Conservation (phyloP, 2,329 filamentous ascomycete species). For the Aplosporella prunicola region DNA sequence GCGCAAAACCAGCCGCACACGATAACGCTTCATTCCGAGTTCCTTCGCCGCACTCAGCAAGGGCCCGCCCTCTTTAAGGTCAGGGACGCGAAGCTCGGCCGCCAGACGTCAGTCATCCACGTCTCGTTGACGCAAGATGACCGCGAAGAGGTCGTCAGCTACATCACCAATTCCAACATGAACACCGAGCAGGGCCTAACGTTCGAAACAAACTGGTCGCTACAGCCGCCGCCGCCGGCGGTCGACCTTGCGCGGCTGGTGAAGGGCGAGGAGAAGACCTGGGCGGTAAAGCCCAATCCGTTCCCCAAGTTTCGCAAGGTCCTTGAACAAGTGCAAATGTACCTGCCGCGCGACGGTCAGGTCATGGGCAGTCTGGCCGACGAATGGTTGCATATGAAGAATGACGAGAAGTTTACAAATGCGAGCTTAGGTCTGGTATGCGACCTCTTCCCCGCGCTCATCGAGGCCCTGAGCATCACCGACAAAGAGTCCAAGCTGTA, state of each 20-base stretch:
- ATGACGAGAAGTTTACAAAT: conserved; percentile 54
- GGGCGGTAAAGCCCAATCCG: conserved; percentile 37
- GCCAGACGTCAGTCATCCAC: conserved; percentile 54
- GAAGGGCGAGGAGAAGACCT: conserved; percentile 38
- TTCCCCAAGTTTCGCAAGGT: conserved; percentile 41
- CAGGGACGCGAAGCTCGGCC: conserved; percentile 54
- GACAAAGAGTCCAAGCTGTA: conserved; percentile 32
- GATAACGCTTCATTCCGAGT: conserved; percentile 55
- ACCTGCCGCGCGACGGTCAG: conserved; percentile 42
- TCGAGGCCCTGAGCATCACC: conserved; percentile 40
- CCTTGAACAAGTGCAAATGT: conserved; percentile 41
- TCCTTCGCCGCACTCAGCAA: conserved; percentile 52
- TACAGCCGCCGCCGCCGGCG: conserved; percentile 36
- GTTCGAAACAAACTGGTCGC: conserved; percentile 45
- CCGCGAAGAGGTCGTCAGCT: conserved; percentile 53
- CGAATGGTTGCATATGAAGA: conserved; percentile 57
- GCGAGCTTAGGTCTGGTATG: conserved; percentile 54
- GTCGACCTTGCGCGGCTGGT: conserved; percentile 35
- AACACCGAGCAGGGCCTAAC: conserved; percentile 48
- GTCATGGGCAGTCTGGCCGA: conserved; percentile 40
- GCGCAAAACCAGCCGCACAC: conserved; percentile 53
- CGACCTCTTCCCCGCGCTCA: conserved; percentile 60
- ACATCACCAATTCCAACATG: conserved; percentile 57
- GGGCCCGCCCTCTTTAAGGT: conserved; percentile 50
- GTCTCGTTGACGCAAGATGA: conserved; percentile 48